Evolutionary conservation across 768 basidiomycete genomes (phyloP), one percentile per base, ranked within the genome.

Genomic region (Rubroboletus satanas): DNA sequence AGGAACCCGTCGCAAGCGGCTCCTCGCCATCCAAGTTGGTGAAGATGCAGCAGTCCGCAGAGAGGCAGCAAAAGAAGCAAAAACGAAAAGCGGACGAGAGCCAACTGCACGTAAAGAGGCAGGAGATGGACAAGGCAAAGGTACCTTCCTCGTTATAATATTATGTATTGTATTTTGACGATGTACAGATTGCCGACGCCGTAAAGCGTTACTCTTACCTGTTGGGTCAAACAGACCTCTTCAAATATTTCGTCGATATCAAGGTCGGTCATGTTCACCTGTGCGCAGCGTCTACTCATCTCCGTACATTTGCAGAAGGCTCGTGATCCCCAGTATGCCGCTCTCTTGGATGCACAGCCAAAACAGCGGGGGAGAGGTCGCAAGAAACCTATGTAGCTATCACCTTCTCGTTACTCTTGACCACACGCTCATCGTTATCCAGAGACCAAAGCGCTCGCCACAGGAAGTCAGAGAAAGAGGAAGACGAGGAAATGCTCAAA

Each of bases 221-320:
- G n/a, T 81, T 99, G 2, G 97, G 97, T 8, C 95, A 99, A 70
- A 98, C 96, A 0, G 97, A 98, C 61, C 79, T 98, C 18, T 99
- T 99, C 79, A 93, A 93, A 63, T 96, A 98, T 71, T 98, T 98
- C 67, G 91, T 98, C 7, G 93, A 98, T 69, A 87, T 98, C 72
- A 97, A 97, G 82, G 93, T 90, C 21, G 28, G 77, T 58, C 41
- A 5, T 49, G 15, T 18, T 33, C 35, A 10, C 21, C 5, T 29
- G 9, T 18, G 6, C 14, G 14, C 12, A 28, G n/a, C 42, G n/a
- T 18, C 12, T 39, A 7, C 42, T 56, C 21, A 57, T 45, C 26
- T 35, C 4, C 11, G 45, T 52, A 55, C 37, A 23, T 32, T 7
- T 63, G 17, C 68, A 95, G 90, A 83, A 83, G 74, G 83, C 90